These are phyloP conservation scores for Euphorbia celastroides DNA, from an alignment of 441 rosid genomes.

Conservation along the genomic window DNA sequence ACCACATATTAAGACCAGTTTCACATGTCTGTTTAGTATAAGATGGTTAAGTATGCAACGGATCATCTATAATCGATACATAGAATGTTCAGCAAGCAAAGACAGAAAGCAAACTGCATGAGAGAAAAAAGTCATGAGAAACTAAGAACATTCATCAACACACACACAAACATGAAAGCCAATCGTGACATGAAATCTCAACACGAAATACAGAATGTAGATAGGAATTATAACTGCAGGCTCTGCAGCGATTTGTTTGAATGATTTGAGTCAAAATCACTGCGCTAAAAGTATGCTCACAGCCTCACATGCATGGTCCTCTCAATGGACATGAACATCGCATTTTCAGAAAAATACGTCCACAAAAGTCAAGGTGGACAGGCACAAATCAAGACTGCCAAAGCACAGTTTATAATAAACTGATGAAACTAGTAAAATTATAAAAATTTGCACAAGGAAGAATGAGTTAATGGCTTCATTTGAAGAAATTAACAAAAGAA, in stretches of 20 bases:
- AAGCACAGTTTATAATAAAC: not conserved
- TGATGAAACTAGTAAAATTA: slow-evolving; percentile 1
- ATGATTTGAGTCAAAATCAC: not conserved
- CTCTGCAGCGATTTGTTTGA: not conserved
- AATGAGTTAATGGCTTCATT: not conserved
- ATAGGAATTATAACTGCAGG: not conserved
- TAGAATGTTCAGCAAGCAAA: not conserved
- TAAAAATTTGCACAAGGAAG: not conserved
- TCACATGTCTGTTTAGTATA: not conserved
- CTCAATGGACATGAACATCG: not conserved
- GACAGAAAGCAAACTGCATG: not conserved
- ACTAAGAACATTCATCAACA: not conserved
- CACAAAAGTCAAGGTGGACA: not conserved
- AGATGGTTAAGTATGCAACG: not conserved
- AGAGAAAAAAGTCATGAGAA: not conserved
- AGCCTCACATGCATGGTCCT: slow-evolving; percentile 2
- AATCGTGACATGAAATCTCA: not conserved
- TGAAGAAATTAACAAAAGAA: not conserved
- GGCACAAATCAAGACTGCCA: not conserved
- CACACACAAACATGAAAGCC: not conserved
- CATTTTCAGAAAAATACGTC: not conserved
- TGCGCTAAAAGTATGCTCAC: not conserved
- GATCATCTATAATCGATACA: not conserved
- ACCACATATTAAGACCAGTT: not conserved
- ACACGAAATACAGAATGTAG: not conserved